These are phyloP conservation scores for Phytophthora chlamydospora DNA, from an alignment of 352 stramenopile species.

Conservation along the genomic window DNA sequence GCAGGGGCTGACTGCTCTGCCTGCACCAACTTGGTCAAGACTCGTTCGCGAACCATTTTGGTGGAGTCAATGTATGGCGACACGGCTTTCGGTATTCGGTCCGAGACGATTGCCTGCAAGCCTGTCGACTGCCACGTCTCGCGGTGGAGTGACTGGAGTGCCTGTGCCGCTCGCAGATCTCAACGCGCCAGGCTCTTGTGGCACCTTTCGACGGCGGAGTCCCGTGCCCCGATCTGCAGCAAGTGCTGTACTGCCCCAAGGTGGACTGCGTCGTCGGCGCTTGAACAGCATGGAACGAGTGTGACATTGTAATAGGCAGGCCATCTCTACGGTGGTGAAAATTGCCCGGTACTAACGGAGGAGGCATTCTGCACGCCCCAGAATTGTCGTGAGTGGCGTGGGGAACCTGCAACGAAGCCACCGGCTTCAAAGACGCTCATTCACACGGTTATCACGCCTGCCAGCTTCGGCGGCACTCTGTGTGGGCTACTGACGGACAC, in stretches of 20 bases:
- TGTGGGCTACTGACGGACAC: conserved; percentile 38
- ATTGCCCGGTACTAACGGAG: conserved; percentile 40
- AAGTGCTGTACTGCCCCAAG: conserved; percentile 48
- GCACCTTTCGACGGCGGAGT: conserved; percentile 42
- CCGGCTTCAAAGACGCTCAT: conserved; percentile 35
- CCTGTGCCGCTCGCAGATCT: conserved; percentile 43
- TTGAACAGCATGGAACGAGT: conserved; percentile 44
- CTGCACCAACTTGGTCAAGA: conserved; percentile 44
- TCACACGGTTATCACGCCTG: conserved; percentile 29
- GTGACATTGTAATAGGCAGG: conserved; percentile 42
- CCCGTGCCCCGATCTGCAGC: conserved; percentile 39
- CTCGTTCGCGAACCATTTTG: conserved; percentile 36
- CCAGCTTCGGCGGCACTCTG: conserved; percentile 30
- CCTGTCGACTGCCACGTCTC: conserved; percentile 62
- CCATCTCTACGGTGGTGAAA: conserved; percentile 39
- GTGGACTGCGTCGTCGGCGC: conserved; percentile 50
- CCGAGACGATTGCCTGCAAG: conserved; percentile 57
- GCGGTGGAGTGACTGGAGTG: conserved; percentile 43
- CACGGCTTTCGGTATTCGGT: conserved; percentile 34
- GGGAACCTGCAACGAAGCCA: conserved; percentile 45
- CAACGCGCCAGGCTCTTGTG: conserved; percentile 44
- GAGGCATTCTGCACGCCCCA: conserved; percentile 38
- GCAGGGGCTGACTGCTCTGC: conserved; percentile 45
- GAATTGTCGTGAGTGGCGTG: conserved; percentile 51
- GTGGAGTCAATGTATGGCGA: conserved; percentile 35